These are phyloP conservation scores for Luvunga scandens DNA, from an alignment of 345 rosid genomes.

Conservation along the genomic window DNA sequence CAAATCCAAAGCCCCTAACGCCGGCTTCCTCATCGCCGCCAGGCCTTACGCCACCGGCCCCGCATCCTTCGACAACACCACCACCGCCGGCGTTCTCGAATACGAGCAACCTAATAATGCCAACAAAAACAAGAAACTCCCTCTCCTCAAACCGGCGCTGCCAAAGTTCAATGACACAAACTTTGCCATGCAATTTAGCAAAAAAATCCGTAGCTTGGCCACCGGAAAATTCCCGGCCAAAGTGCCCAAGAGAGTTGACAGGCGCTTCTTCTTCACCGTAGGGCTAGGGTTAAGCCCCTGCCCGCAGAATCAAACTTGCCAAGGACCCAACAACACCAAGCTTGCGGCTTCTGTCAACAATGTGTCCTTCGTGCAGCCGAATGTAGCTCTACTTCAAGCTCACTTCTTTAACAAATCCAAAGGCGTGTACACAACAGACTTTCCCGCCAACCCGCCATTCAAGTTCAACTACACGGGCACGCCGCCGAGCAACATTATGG, in stretches of 20 bases:
- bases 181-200: conserved; percentile 30
- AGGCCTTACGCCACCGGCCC: conserved; percentile 50
- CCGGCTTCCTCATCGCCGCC: conserved; percentile 35
- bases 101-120: conserved; percentile 25
- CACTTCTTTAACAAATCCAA: conserved; percentile 43
- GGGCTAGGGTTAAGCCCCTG: conserved; percentile 49
- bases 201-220: conserved; percentile 43
- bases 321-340: conserved; percentile 48
- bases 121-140: conserved; percentile 26
- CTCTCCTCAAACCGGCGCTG: conserved; percentile 34
- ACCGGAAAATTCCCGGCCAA: conserved; percentile 42
- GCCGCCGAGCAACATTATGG: conserved; percentile 37
- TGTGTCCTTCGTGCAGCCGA: conserved; percentile 46
- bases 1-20: conserved; percentile 28
- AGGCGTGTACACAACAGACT: conserved; percentile 45
- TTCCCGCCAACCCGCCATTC: conserved; percentile 43
- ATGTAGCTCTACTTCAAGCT: conserved; percentile 41
- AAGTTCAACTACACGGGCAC: conserved; percentile 56
- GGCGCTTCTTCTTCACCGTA: conserved; percentile 47
- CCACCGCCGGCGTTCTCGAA: conserved; percentile 39
- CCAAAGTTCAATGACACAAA: conserved; percentile 46
- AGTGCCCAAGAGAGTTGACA: conserved; percentile 40
- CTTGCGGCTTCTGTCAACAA: conserved; percentile 45
- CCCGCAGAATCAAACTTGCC: conserved; percentile 36
- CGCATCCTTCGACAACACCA: conserved; percentile 48